phyloP scores from a whole-genome alignment of 139 green algal genomes.

The Tetradesmus lagerheimii region DNA sequence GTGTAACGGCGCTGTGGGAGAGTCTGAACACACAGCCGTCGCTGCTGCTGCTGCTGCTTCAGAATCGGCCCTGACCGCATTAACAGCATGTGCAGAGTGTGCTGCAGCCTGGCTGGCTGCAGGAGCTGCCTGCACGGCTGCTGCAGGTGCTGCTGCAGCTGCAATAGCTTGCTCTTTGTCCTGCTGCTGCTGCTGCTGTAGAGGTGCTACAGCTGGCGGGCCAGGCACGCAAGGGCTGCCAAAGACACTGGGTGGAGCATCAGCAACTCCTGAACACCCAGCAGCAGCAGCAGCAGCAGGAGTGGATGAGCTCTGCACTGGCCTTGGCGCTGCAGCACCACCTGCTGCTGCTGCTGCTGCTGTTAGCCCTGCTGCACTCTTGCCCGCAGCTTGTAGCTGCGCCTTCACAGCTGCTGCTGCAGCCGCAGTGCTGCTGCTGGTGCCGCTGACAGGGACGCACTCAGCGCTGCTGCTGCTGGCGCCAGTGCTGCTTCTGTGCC shows the following conservation, averaged over 20 bases:
- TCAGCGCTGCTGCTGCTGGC: background rate
- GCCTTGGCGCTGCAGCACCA: background rate
- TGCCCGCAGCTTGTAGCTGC: background rate
- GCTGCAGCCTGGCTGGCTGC: background rate
- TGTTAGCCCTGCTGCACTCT: background rate
- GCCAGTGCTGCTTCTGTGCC: background rate
- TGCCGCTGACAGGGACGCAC: background rate
- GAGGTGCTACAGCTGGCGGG: background rate
- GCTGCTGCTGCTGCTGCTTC: background rate
- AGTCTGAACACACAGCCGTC: background rate
- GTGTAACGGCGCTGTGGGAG: background rate
- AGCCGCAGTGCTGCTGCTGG: background rate
- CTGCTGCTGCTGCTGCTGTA: slow-evolving; percentile 5
- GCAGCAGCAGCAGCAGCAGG: background rate
- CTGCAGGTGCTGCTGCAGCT: background rate
- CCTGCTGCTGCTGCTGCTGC: no score
- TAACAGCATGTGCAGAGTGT: background rate
- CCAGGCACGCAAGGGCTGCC: background rate
- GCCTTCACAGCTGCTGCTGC: background rate
- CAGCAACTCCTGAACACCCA: background rate
- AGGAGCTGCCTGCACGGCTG: background rate
- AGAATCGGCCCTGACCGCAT: background rate
- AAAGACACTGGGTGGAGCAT: slow-evolving; percentile 1
- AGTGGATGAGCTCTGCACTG: background rate
- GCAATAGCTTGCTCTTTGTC: background rate